Conservation (phyloP, 495 filamentous ascomycete genomes). For the Terfezia claveryi region DNA sequence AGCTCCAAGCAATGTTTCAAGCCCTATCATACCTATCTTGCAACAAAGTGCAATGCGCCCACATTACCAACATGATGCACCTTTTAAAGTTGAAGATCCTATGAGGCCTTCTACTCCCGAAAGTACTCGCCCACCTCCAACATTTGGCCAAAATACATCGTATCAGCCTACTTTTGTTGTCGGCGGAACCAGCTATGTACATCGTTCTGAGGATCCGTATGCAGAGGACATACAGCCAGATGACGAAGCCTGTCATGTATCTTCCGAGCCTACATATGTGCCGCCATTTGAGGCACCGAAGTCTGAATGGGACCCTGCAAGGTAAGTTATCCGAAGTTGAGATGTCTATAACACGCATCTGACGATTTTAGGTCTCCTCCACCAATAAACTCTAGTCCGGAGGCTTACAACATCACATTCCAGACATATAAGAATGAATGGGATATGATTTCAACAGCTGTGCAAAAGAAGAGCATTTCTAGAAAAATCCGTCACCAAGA, state of each 20-base stretch:
- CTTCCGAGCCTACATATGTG: background rate
- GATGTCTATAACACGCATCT: no score
- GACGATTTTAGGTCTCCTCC: slow-evolving; percentile 11
- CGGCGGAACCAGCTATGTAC: background rate
- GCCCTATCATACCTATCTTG: background rate
- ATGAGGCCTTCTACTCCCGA: background rate
- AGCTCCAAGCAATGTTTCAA: background rate
- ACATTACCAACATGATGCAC: background rate
- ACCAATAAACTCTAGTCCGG: slow-evolving; percentile 9
- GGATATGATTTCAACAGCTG: slow-evolving; percentile 5
- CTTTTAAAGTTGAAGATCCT: background rate
- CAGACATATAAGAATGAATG: slow-evolving; percentile 14
- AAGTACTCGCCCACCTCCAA: background rate
- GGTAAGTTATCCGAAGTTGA: slow-evolving; percentile 4
- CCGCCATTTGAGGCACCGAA: background rate
- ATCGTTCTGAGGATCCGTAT: slow-evolving; percentile 3
- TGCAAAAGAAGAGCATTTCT: background rate
- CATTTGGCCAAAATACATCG: background rate
- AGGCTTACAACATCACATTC: slow-evolving; percentile 12
- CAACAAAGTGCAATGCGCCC: background rate
- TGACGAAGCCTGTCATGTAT: slow-evolving; percentile 6
- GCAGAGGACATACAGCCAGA: slow-evolving; percentile 8
- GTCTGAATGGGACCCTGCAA: slow-evolving; percentile 14
- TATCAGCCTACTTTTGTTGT: background rate
- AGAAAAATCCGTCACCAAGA: background rate